Base-by-base conservation (phyloP, 768 basidiomycete genomes). In the Boletus coccyginus region DNA sequence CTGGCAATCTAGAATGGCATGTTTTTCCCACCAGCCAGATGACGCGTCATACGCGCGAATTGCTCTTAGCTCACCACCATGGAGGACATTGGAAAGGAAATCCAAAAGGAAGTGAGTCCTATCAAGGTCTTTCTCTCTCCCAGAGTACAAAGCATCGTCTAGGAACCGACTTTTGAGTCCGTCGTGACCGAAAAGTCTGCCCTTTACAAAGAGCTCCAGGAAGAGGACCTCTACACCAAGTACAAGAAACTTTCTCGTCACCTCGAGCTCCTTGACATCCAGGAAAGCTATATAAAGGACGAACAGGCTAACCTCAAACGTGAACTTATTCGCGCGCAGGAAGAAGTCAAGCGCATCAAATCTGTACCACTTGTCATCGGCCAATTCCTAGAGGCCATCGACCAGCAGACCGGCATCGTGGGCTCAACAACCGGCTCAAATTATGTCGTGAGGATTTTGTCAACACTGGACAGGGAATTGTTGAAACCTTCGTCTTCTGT, bases 301-400 rank as follows among this genome's bases (percentile, higher is more conserved):
- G 97, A 99, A 73, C 95, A 97, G 66, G 92, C 92, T 16, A 98
- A 98, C 68, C 85, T 99, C 53, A 96, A 98, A 73, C 87, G 96
- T 48, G 97, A 99, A 74, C 88, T 99, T 58, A 90, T 98, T 62
- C 92, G 97, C 54, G 97, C 97, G 0, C 97, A 99, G 70, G 97
- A 99, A 72, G 97, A 99, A 76, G 97, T 99, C 69, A 97, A 98
- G 75, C 91, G 97, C 56, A 99, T 99, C 71, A 94, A 98, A 75
- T 92, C 92, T 51, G 97, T 99, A 7, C 97, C 97, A 0, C 86
- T 99, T 16, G 97, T 99, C 69, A 99, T 99, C 67, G 97, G 97
- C 54, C 97, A 99, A 73, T 99, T 99, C 78, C 84, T 98, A 36
- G 97, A 99, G 76, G 90, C 97, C 50, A 98, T 99, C 71, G 97